Conservation (phyloP, 768 basidiomycete genomes). For the Scleroderma citrinum region DNA sequence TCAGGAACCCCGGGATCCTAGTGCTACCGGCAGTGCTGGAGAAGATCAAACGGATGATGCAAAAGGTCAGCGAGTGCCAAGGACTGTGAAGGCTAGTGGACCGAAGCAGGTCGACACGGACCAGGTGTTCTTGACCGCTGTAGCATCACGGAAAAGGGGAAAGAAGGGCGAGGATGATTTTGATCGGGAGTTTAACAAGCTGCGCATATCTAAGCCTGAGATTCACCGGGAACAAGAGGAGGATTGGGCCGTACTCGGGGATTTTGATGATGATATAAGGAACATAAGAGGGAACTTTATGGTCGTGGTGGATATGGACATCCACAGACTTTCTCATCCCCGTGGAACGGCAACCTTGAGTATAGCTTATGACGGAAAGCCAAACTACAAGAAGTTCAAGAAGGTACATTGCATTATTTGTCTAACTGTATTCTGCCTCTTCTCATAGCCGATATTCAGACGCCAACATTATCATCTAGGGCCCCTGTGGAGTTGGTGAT, state of each 20-base stretch:
- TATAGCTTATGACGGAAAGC: conserved; percentile 38
- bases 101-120: conserved; percentile 46
- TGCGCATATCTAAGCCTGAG: conserved; percentile 65
- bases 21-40: neutral
- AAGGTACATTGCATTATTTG: conserved; percentile 38
- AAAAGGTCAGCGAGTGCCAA: conserved; percentile 2
- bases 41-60: conserved; percentile 23
- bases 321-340: conserved; percentile 31
- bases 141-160: conserved; percentile 66
- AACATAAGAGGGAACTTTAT: conserved; percentile 73
- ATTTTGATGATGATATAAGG: conserved; percentile 53
- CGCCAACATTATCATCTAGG: conserved; percentile 16
- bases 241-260: conserved; percentile 56
- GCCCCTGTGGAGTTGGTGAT: conserved; percentile 47
- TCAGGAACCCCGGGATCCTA: neutral
- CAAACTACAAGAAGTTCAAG: conserved; percentile 77
- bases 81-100: conserved; percentile 6
- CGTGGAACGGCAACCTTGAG: conserved; percentile 24
- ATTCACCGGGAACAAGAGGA: conserved; percentile 42
- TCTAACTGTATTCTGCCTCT: conserved; percentile 19
- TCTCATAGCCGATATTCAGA: conserved; percentile 17
- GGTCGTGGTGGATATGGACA: conserved; percentile 65
- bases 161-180: conserved; percentile 65
- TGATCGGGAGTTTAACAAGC: conserved; percentile 74
- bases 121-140: conserved; percentile 59